Evolutionary conservation across 139 green algal genomes (phyloP).

Genomic region (Nannochloris sp.): DNA sequence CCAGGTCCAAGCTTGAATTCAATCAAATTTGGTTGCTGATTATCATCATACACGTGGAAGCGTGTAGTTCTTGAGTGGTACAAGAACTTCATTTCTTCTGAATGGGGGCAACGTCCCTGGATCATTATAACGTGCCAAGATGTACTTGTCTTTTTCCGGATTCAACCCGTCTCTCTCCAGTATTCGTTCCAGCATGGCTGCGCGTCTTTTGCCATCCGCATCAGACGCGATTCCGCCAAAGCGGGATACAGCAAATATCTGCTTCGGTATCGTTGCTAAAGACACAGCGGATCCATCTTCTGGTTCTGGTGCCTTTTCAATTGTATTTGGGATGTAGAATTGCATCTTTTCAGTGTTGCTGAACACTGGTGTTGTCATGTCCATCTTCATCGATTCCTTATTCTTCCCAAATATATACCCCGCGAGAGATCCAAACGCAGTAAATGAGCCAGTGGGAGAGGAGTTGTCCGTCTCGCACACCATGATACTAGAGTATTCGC

Average conservation of each 20-base stretch:
- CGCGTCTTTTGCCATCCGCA: neutral
- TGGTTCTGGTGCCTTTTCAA: neutral
- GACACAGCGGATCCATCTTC: neutral
- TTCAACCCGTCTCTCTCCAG: neutral
- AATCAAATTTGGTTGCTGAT: neutral
- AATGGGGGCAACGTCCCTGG: conserved; percentile 40
- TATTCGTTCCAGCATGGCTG: neutral
- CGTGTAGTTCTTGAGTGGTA: conserved; percentile 42
- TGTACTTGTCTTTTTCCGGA: conserved; percentile 17
- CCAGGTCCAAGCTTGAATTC: neutral
- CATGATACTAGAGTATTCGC: conserved; percentile 56
- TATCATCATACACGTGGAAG: neutral
- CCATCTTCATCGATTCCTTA: conserved; percentile 39
- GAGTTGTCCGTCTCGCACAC: conserved; percentile 38
- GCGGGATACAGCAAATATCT: conserved; percentile 21
- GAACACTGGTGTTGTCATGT: conserved; percentile 69
- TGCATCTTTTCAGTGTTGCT: conserved; percentile 24
- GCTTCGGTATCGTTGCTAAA: neutral
- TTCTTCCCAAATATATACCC: conserved; percentile 82
- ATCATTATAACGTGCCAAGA: conserved; percentile 72
- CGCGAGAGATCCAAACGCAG: conserved; percentile 56
- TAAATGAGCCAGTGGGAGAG: conserved; percentile 8
- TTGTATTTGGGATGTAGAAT: conserved; percentile 14
- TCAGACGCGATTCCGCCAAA: conserved; percentile 15
- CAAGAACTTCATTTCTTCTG: conserved; percentile 69